phyloP scores from a whole-genome alignment of 495 filamentous ascomycete genomes.

The Penicillium crystallinum region DNA sequence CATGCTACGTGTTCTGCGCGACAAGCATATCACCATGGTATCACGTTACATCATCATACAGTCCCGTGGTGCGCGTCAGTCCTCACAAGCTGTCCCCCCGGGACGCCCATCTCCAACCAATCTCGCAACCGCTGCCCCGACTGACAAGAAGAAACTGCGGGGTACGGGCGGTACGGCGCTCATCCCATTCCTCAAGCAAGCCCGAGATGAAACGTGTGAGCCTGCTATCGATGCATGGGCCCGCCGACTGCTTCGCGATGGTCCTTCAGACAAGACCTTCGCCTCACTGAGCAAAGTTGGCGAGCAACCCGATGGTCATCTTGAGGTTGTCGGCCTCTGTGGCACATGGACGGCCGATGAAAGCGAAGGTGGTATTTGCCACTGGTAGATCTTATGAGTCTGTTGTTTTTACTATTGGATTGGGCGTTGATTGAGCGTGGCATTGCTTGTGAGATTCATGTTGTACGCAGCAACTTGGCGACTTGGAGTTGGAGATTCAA shows the following conservation, averaged over 20 bases:
- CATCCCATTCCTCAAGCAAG: conserved; percentile 92
- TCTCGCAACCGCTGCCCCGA: conserved; percentile 54
- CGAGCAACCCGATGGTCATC: conserved; percentile 54
- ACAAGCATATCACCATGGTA: conserved; percentile 95
- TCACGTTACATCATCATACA: conserved; percentile 87
- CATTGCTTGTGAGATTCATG: conserved; percentile 12
- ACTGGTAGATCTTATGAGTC: conserved; percentile 42
- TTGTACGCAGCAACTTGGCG: conserved; percentile 7
- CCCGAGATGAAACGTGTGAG: conserved; percentile 91
- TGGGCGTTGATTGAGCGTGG: conserved; percentile 14
- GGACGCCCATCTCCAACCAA: conserved; percentile 50
- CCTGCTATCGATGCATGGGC: conserved; percentile 84
- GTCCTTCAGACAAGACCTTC: conserved; percentile 31
- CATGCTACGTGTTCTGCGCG: conserved; percentile 83
- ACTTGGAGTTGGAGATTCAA: neutral
- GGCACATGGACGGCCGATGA: conserved; percentile 84
- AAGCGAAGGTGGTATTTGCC: conserved; percentile 70
- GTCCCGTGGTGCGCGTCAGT: conserved; percentile 49
- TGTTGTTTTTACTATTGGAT: neutral
- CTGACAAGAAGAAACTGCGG: conserved; percentile 57
- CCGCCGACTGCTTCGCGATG: conserved; percentile 62
- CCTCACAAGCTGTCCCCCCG: conserved; percentile 42
- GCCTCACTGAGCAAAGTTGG: conserved; percentile 61
- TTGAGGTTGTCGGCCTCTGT: conserved; percentile 72
- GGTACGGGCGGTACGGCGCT: conserved; percentile 91